phyloP scores from a whole-genome alignment of 2,329 filamentous ascomycete species.

The Pyrenophora teres region DNA sequence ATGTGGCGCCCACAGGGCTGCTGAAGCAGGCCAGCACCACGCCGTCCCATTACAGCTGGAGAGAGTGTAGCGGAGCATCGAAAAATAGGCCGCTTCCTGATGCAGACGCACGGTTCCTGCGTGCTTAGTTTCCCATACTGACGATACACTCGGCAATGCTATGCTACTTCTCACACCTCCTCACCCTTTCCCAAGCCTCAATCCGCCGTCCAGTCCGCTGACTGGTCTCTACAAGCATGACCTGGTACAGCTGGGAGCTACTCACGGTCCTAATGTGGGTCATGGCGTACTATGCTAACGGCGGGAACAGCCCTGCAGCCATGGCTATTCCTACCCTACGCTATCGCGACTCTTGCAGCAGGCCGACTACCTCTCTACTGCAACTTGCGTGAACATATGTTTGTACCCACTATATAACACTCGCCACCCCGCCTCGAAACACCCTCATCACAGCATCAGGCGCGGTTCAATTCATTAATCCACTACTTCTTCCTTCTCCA shows the following conservation, averaged over 20 bases:
- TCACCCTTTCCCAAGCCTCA: conserved; percentile 34
- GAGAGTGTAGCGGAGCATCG: conserved; percentile 27
- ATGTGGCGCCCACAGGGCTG: conserved; percentile 35
- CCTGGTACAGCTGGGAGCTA: conserved; percentile 45
- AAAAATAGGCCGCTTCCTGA: conserved; percentile 26
- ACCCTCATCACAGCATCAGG: conserved; percentile 25
- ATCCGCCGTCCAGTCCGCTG: conserved; percentile 39
- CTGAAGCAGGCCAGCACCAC: conserved; percentile 39
- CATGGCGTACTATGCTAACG: conserved; percentile 42
- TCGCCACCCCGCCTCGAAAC: conserved; percentile 37
- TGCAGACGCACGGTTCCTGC: conserved; percentile 35
- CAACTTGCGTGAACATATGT: conserved; percentile 33
- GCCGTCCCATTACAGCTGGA: conserved; percentile 38
- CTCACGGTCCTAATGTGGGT: conserved; percentile 43
- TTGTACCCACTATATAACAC: conserved; percentile 42
- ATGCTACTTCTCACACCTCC: conserved; percentile 38
- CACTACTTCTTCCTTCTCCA: conserved; percentile 7
- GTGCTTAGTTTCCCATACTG: conserved; percentile 19
- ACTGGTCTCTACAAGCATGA: conserved; percentile 32
- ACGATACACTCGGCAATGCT: conserved; percentile 2
- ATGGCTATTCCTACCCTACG: conserved; percentile 21
- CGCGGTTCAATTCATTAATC: conserved; percentile 19
- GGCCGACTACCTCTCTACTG: conserved; percentile 19
- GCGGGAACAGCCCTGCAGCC: conserved; percentile 44
- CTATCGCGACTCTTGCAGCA: conserved; percentile 33